phyloP scores from a whole-genome alignment of 257 asterid genomes.

The Nicotiana sylvestris region DNA sequence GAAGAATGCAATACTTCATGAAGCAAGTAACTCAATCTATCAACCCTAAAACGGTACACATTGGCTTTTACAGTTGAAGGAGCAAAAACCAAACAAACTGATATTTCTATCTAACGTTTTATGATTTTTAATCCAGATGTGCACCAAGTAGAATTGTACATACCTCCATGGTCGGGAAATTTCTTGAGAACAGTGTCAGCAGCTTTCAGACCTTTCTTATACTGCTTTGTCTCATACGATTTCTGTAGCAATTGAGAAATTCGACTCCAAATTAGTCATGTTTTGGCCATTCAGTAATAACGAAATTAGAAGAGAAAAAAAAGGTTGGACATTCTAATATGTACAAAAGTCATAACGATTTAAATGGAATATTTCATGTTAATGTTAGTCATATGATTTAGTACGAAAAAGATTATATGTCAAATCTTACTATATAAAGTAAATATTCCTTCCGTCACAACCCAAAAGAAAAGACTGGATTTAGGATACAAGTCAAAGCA shows the following conservation, averaged over 20 bases:
- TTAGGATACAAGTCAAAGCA: not conserved
- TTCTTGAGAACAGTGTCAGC: constrained; percentile 93
- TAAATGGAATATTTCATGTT: not conserved
- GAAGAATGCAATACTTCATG: not conserved
- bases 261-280: not conserved
- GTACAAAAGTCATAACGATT: not conserved
- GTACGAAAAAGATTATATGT: not conserved
- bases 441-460: not conserved
- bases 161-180: constrained; percentile 99
- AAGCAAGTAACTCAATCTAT: not conserved
- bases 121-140: not conserved
- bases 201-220: constrained; percentile 95
- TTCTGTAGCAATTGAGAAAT: constrained; percentile 46
- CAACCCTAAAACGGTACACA: not conserved
- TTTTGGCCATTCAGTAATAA: not conserved
- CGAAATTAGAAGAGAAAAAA: not conserved
- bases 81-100: not conserved
- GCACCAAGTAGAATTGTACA: constrained; percentile 16
- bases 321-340: not conserved
- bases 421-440: not conserved
- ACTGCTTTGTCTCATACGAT: constrained; percentile 96
- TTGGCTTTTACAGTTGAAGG: constrained; percentile 1
- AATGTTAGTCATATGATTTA: not conserved
- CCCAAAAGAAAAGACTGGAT: not conserved
- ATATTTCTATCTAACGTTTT: not conserved